Evolutionary conservation across 176 grass and related monocot genomes (phyloP), one percentile per base, ranked within the genome.

Genomic region (Thalia dealbata): DNA sequence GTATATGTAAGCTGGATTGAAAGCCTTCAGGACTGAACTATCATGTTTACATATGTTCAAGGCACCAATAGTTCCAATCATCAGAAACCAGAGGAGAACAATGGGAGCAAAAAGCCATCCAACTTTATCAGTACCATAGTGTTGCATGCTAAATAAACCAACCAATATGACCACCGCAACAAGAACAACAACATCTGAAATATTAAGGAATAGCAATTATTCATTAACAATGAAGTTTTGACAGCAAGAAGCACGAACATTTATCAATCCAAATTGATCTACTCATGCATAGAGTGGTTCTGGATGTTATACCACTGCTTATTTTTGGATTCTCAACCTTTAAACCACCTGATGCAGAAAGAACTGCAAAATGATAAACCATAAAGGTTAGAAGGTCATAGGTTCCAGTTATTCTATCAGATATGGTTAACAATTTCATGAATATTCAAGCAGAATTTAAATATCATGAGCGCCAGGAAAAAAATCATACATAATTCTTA

Each of bases 291-390:
- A 44, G 32, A 42, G 18, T 7, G 14, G 43, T 68, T 68, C 32
- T 9, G 1, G 19, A 43, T 7, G 7, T 67, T 67, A 64, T 88
- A 91, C 89, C 89, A 0, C 78, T 88, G 51, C 83, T 97, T 87
- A 83, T 92, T 51, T 92, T 84, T 10, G 56, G 76, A 76, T 78
- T 70, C 67, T 92, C 81, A 75, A 90, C 85, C 85, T 73, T 92
- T 84, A 97, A 91, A 52, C 93, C 93, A 72, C 93, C 93, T 68
- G 93, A 88, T 80, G 93, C 93, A 45, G 93, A 97, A 79, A 97
- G 93, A 83, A 97, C 93, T 97, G 79, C 69, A 84, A 27, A 82
- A 75, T 10, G 13, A 30, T 72, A 59, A 75, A 45, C 61, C 52
- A 41, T 48, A 48, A 2, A 48, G 45, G 45, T 48, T 48, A 48